phyloP scores from a whole-genome alignment of 2,329 filamentous ascomycete species.

The Sordariomycetes sp. region DNA sequence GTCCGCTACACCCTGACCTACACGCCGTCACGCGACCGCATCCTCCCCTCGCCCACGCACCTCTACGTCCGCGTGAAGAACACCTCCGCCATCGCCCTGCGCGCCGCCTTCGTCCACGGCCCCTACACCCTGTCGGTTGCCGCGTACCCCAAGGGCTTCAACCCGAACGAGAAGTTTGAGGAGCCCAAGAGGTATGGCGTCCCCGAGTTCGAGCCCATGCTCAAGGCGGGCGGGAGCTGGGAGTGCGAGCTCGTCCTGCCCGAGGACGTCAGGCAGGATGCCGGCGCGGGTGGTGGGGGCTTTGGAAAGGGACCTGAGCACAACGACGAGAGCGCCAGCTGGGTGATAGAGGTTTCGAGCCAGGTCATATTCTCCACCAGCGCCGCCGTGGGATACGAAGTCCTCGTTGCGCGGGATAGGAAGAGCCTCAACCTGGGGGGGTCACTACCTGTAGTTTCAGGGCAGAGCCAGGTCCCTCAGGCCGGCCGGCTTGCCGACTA shows the following conservation, averaged over 20 bases:
- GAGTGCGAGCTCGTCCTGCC: conserved; percentile 72
- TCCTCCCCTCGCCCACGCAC: conserved; percentile 73
- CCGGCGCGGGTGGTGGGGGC: conserved; percentile 35
- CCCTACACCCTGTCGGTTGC: conserved; percentile 87
- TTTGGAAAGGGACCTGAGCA: conserved; percentile 36
- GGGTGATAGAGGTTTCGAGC: conserved; percentile 85
- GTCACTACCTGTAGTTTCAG: conserved; percentile 33
- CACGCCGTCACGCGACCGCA: conserved; percentile 78
- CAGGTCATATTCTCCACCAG: conserved; percentile 91
- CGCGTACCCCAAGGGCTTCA: conserved; percentile 74
- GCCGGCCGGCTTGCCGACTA: conserved; percentile 65
- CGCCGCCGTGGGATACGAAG: conserved; percentile 79
- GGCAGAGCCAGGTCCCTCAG: conserved; percentile 39
- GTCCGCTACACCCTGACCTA: conserved; percentile 90
- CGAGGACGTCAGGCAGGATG: conserved; percentile 61
- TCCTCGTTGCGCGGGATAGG: conserved; percentile 77
- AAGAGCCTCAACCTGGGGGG: conserved; percentile 64
- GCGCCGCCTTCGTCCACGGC: conserved; percentile 92
- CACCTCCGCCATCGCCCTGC: conserved; percentile 78
- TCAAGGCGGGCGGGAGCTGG: conserved; percentile 90
- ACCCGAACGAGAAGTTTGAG: conserved; percentile 71
- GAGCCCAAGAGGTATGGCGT: conserved; percentile 62
- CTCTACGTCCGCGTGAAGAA: conserved; percentile 88
- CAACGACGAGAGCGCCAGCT: conserved; percentile 55
- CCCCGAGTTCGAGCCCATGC: conserved; percentile 89